Evolutionary conservation across 2,329 filamentous ascomycete genomes (phyloP).

Genomic region (Nemania diffusa): DNA sequence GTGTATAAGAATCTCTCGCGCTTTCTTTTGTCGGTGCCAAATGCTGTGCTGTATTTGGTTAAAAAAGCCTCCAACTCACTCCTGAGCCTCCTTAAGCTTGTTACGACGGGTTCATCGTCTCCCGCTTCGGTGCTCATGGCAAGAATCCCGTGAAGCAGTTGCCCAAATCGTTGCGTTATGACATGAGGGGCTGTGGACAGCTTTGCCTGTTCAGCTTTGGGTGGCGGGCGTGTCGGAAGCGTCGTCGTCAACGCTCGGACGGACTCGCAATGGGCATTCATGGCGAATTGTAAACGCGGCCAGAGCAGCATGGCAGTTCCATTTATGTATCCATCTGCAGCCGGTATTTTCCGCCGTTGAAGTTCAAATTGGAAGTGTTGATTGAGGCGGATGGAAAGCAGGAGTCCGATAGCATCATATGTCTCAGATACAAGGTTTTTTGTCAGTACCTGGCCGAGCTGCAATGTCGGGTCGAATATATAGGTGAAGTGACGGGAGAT

Average conservation of each 20-base stretch:
- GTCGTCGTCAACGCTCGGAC: constrained; percentile 71
- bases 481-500: constrained; percentile 86
- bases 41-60: constrained; percentile 77
- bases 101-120: constrained; percentile 91
- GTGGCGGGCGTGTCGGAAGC: constrained; percentile 59
- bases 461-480: constrained; percentile 89
- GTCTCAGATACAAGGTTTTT: constrained; percentile 80
- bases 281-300: constrained; percentile 93
- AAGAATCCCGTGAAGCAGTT: constrained; percentile 87
- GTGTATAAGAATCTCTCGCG: constrained; percentile 90
- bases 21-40: constrained; percentile 80
- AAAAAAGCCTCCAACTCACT: constrained; percentile 87
- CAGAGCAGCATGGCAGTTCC: constrained; percentile 95
- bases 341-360: constrained; percentile 88
- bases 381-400: constrained; percentile 92
- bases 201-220: constrained; percentile 64
- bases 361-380: constrained; percentile 95
- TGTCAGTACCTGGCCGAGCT: constrained; percentile 81
- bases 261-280: constrained; percentile 92
- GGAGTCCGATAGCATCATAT: constrained; percentile 84
- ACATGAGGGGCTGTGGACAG: constrained; percentile 87
- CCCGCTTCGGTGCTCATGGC: constrained; percentile 87
- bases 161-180: constrained; percentile 93
- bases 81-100: constrained; percentile 80
- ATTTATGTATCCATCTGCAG: constrained; percentile 91